Base-by-base conservation (phyloP, 2,329 filamentous ascomycete species). In the Xylaria multiplex region DNA sequence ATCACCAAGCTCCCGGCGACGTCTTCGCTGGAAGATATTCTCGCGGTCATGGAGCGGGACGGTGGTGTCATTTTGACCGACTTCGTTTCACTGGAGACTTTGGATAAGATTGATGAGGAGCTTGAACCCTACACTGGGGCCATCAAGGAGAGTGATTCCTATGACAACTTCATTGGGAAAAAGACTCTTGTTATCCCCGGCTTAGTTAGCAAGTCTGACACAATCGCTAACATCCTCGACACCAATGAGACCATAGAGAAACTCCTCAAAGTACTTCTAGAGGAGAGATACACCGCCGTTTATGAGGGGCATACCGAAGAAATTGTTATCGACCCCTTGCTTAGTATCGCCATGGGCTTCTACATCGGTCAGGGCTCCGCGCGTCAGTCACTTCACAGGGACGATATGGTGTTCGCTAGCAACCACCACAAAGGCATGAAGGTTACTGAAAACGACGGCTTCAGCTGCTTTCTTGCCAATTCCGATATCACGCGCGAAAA, bases 31-130 rank as follows among this genome's bases (percentile, higher is more conserved):
- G 48, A 61, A 24, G 48, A 61, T 11, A 61, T 61, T 24, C 48
- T 61, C 49, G 27, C 14, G 7, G 24, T 61, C 40, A 46, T 61
- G 7, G 59, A 61, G n/a, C 59, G 59, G 45, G 59, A 61, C 37
- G 59, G 59, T 11, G 59, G 35, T n/a, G 48, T 61, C n/a, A 24
- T 61, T 7, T 37, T 61, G 40, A 54, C 59, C 45, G 49, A 61
- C 49, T 61, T 61, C 27, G 48, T 54, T 24, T 37, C 59, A 35
- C 59, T n/a, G 5, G 49, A 45, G 35, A 61, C 59, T 6, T 19
- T 61, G 35, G 59, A 61, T 37, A 61, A 61, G 59, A 61, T 61
- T 27, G 59, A 61, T 27, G 59, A 61, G 24, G 59, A 61, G 37
- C 59, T 61, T 35, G 37, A 61, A 19, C 59, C 59, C 16, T 46